Conservation (phyloP, 2,329 filamentous ascomycete genomes). For the Ascochyta pisi region DNA sequence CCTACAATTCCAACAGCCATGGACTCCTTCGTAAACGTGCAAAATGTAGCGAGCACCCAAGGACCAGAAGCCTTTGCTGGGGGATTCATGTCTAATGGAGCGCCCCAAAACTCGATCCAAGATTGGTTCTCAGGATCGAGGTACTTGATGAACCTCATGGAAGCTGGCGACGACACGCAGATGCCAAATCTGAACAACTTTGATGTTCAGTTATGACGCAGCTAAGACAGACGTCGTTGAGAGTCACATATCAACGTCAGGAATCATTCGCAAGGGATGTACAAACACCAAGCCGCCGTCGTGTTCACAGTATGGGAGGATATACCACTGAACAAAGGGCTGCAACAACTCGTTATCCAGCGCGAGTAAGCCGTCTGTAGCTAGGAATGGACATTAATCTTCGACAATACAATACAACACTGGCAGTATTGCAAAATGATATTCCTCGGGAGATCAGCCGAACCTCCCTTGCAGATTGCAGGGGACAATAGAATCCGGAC, state of each 20-base stretch:
- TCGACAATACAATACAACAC: too few species aligned
- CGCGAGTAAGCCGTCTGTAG: too few species aligned
- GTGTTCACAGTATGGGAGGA: too few species aligned
- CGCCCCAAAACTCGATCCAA: slow-evolving; percentile 56
- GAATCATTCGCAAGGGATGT: not conserved
- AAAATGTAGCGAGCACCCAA: not conserved
- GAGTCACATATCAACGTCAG: not conserved
- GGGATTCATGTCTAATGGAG: slow-evolving; percentile 1
- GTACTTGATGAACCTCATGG: slow-evolving; percentile 69
- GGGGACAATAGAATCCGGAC: too few species aligned
- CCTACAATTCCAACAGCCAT: slow-evolving; percentile 9
- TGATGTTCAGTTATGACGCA: not conserved
- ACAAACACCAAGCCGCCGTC: not conserved
- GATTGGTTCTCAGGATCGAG: slow-evolving; percentile 72
- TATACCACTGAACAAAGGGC: too few species aligned
- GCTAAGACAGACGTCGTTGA: not conserved
- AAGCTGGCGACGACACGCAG: slow-evolving; percentile 59
- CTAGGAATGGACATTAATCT: too few species aligned
- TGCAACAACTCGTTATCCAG: too few species aligned
- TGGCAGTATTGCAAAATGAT: too few species aligned
- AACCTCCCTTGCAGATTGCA: too few species aligned
- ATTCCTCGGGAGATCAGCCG: too few species aligned
- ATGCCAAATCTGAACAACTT: slow-evolving; percentile 38
- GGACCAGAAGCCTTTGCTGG: slow-evolving; percentile 18
- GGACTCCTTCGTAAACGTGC: slow-evolving; percentile 13